Evolutionary conservation across 2,329 filamentous ascomycete genomes (phyloP), one percentile per base, ranked within the genome.

Genomic region (Penicillium sp.): DNA sequence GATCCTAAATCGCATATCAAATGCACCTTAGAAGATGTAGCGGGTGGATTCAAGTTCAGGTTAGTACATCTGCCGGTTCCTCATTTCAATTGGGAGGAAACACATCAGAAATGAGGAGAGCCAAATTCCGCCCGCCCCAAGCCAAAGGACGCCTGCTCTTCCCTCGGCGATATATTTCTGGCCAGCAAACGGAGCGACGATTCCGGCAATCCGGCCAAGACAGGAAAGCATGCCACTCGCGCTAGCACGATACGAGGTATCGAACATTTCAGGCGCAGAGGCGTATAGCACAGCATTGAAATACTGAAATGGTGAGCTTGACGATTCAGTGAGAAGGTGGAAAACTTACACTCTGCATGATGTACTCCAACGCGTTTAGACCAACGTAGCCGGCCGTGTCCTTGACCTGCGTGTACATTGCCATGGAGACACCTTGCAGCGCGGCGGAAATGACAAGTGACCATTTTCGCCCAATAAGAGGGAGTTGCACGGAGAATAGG

Each of bases 371-470:
- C 2, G 54, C 54, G n/a, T 56, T 56, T 3, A 51, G 41, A 3
- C 54, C 47, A 3, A 56, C 51, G 20, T 54, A 56, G 3, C 51
- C 47, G 7, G 51, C 47, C 2, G 50, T 51, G 12, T 46, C 45
- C 30, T 51, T 49, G 17, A 56, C 54, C 17, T 56, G 43, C 3
- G 54, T 56, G 13, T 56, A 56, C 47, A 54, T 46, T 5, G 54
- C 50, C 54, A 56, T 56, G 2, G 54, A 54, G 4, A 56, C 15
- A 15, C 54, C 54, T 12, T 56, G 51, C 4, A 56, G 24, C 2
- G 36, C 21, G 4, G 51, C 54, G 3, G 54, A 50, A 10, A 54
- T 51, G 2, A 56, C 50, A 7, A 56, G 44, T 6, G 54, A 56
- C 54, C 54, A 56, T 21, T 56, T 54, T 26, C 46, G 30, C 12